Conservation (phyloP, 257 asterid species). For the Gardenia jasminoides region DNA sequence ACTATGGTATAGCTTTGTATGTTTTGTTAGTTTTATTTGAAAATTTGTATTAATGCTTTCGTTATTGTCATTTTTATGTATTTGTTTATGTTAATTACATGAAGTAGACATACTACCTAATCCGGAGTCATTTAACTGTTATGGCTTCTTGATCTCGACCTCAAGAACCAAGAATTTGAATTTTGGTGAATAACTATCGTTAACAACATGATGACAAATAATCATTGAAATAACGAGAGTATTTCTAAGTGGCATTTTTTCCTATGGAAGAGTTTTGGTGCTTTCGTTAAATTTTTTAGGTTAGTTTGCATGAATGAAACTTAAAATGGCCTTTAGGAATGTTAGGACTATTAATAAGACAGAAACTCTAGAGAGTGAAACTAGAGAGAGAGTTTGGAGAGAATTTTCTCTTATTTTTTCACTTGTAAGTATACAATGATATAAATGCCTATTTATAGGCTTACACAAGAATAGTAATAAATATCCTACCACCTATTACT, state of each 20-base stretch:
- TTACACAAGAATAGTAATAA: no score
- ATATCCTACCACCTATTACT: no score
- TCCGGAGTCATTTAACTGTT: neutral
- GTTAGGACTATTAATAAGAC: no score
- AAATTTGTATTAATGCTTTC: neutral
- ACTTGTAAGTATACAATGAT: no score
- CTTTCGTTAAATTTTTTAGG: no score
- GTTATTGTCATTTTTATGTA: neutral
- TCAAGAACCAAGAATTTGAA: neutral
- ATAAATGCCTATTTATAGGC: no score
- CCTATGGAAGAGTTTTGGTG: neutral
- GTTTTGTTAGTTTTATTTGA: slow-evolving; percentile 3
- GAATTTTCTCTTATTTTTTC: no score
- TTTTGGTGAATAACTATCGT: no score
- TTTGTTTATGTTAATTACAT: neutral
- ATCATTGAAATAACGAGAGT: neutral
- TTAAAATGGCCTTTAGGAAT: neutral
- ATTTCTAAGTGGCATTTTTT: neutral
- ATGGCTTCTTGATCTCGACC: neutral
- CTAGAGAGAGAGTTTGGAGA: no score
- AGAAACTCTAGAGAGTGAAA: no score
- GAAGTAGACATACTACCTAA: neutral
- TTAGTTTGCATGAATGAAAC: neutral
- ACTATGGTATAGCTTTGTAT: slow-evolving; percentile 42
- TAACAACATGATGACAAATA: neutral